These are phyloP conservation scores for Nannochloris sp. DNA, from an alignment of 139 green algal species.

Conservation along the genomic window DNA sequence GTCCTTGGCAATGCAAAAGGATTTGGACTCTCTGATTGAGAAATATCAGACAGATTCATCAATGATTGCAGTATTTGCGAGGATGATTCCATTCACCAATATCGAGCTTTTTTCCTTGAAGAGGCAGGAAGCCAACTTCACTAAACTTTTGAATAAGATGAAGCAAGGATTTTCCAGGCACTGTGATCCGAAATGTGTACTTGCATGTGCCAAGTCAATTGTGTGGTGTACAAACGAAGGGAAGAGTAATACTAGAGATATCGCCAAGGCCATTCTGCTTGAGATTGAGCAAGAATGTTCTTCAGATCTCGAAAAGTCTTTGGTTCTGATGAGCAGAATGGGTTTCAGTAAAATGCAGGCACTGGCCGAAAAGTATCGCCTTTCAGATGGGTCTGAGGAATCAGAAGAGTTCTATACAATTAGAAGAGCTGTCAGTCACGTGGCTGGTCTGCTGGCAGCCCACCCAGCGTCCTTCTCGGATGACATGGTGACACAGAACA, in stretches of 20 bases:
- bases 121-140: conserved; percentile 27
- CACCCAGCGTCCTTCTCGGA: neutral
- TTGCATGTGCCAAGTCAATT: conserved; percentile 5
- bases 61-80: conserved; percentile 33
- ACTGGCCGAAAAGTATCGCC: neutral
- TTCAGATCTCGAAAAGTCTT: neutral
- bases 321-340: neutral
- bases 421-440: neutral
- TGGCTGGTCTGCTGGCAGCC: neutral
- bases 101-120: conserved; percentile 54
- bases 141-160: conserved; percentile 26
- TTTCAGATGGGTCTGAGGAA: neutral
- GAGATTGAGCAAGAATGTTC: neutral
- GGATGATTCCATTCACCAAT: conserved; percentile 33
- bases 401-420: neutral
- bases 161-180: conserved; percentile 32
- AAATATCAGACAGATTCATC: conserved; percentile 35
- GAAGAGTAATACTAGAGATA: conserved; percentile 1
- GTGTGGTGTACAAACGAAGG: neutral
- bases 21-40: conserved; percentile 40
- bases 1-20: conserved; percentile 36
- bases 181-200: conserved; percentile 2
- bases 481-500: neutral
- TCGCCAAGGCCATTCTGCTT: neutral
- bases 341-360: neutral